Evolutionary conservation across 2,329 filamentous ascomycete genomes (phyloP).

Genomic region (Exophiala oligosperma): DNA sequence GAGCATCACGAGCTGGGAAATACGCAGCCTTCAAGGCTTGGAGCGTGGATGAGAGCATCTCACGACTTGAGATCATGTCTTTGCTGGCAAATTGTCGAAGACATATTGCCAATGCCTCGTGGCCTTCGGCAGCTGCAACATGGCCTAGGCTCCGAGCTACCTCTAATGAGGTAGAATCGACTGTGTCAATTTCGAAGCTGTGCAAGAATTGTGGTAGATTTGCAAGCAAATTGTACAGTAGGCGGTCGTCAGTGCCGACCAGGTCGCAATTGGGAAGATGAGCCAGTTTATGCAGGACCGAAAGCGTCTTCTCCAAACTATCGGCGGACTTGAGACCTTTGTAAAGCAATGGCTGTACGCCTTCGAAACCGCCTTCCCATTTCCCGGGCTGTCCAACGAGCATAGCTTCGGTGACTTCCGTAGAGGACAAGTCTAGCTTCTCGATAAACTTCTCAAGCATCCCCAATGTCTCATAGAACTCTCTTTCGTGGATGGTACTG

Average conservation of each 20-base stretch:
- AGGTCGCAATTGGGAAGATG: constrained; percentile 76
- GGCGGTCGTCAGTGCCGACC: constrained; percentile 76
- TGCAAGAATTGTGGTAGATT: constrained; percentile 85
- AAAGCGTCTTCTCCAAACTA: constrained; percentile 75
- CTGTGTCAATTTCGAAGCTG: constrained; percentile 60
- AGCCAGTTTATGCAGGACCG: constrained; percentile 75
- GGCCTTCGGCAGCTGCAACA: constrained; percentile 72
- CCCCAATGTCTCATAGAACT: constrained; percentile 86
- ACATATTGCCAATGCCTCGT: constrained; percentile 44
- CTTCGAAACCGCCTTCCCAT: constrained; percentile 89
- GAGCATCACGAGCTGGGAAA: constrained; percentile 79
- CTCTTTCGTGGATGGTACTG: constrained; percentile 93
- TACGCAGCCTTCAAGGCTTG: constrained; percentile 74
- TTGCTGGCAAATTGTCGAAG: constrained; percentile 51
- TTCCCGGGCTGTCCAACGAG: constrained; percentile 76
- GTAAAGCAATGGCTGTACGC: constrained; percentile 80
- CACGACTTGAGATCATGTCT: constrained; percentile 66
- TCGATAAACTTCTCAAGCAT: constrained; percentile 87
- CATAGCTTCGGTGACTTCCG: constrained; percentile 67
- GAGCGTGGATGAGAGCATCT: constrained; percentile 75
- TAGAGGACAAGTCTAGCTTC: constrained; percentile 77
- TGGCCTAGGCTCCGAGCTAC: constrained; percentile 43
- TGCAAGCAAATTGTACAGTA: constrained; percentile 86
- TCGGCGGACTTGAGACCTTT: constrained; percentile 87
- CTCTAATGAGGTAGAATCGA: constrained; percentile 8